Evolutionary conservation across 306 rosid species (phyloP), one percentile per base, ranked within the genome.

Genomic region (Oemleria cerasiformis): DNA sequence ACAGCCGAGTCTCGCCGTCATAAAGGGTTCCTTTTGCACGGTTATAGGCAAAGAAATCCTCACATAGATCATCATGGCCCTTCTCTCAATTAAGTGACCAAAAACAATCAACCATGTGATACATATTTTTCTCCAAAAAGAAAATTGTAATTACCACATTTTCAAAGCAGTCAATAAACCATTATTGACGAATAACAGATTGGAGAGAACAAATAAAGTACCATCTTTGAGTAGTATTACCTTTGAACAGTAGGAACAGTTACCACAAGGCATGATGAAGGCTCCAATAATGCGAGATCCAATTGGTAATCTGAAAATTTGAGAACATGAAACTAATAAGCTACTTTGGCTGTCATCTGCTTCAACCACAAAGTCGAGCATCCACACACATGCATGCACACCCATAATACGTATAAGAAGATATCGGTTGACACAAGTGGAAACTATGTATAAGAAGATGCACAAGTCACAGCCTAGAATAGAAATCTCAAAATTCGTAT

Each of bases 231-330:
- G 38, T 39, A 66, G 65, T 25, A 61, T 73, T 75, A 94, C 98
- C 91, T 91, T 91, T 21, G 98, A 84, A 86, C 98, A 91, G 70
- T 69, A 91, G 48, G 81, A 84, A 80, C 98, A 94, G 77, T 77
- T 86, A 30, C 98, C 98, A 78, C 98, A 94, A 79, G 98, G 97
- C 97, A 94, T 91, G 85, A 91, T 94, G 77, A 91, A 94, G 81
- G 98, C 81, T 61, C 98, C 97, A 59, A 94, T 84, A 58, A 83
- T 96, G 68, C 72, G 87, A 64, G 96, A 88, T 63, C 98, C 97
- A 75, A 91, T 49, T 0, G 96, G 98, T 76, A 86, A 86, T 81
- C 98, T 93, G 86, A 66, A 64, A 78, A 61, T 47, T 8, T 6
- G 58, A 77, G 63, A 76, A 56, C 36, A 42, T 23, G 12, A 38